A percentile compares a stretch with the other conserved stretches of the same genome.
Conservation (phyloP, 352 stramenopile species). For the Phytopythium ostracodes region DNA sequence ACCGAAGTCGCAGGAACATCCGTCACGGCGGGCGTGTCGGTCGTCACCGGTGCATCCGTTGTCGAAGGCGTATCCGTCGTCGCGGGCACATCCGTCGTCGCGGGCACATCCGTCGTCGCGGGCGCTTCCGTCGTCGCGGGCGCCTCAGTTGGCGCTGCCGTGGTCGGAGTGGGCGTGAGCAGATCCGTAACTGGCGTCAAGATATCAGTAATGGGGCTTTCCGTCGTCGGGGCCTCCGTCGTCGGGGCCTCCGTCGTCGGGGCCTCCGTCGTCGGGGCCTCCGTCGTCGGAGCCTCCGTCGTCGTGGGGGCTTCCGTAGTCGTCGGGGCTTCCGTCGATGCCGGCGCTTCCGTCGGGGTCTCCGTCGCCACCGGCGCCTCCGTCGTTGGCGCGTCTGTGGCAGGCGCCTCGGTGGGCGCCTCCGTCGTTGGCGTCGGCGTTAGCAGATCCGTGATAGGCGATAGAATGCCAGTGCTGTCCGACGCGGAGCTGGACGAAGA, state of each 20-base stretch:
- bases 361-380: conserved; percentile 11
- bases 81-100: conserved; percentile 3
- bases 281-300: conserved; percentile 1
- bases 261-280: conserved; percentile 1
- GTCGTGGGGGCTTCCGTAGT: background rate
- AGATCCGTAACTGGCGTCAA: conserved; percentile 17
- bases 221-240: conserved; percentile 1
- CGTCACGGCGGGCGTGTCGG: conserved; percentile 9
- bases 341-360: conserved; percentile 13
- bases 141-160: conserved; percentile 4
- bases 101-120: background rate
- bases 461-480: background rate
- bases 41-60: conserved; percentile 15
- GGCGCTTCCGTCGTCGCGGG: conserved; percentile 4
- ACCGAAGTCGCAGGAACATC: conserved; percentile 4
- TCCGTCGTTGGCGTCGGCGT: conserved; percentile 9
- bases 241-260: conserved; percentile 6
- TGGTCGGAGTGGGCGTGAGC: conserved; percentile 18
- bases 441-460: conserved; percentile 3
- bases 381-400: conserved; percentile 3
- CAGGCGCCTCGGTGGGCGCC: conserved; percentile 9
- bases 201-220: conserved; percentile 8
- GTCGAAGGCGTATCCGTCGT: conserved; percentile 6
- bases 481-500: background rate
- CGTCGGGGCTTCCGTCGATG: conserved; percentile 9